phyloP scores from a whole-genome alignment of 2,329 filamentous ascomycete genomes.

The Magnaporthiopsis poae region DNA sequence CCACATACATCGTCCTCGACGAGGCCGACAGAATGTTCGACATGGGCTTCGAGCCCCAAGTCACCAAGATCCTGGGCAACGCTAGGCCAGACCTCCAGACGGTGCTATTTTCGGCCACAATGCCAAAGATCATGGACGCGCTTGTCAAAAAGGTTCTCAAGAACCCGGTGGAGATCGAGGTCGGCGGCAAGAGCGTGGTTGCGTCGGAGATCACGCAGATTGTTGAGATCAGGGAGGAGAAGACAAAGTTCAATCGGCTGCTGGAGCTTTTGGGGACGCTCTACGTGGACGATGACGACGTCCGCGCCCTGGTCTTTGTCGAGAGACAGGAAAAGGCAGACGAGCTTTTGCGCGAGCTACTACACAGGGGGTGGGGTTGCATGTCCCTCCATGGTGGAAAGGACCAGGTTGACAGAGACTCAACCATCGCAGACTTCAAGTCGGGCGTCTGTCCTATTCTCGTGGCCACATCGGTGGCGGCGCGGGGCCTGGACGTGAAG shows the following conservation, averaged over 20 bases:
- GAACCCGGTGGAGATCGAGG: constrained; percentile 80
- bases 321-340: constrained; percentile 87
- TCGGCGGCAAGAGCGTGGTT: constrained; percentile 78
- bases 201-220: constrained; percentile 89
- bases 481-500: constrained; percentile 89
- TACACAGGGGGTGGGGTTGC: constrained; percentile 78
- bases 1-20: constrained; percentile 90
- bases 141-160: constrained; percentile 79
- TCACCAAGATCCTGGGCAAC: constrained; percentile 90
- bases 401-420: constrained; percentile 86
- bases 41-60: constrained; percentile 97
- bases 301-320: constrained; percentile 81
- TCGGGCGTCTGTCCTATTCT: constrained; percentile 80
- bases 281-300: constrained; percentile 79
- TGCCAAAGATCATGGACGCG: constrained; percentile 85
- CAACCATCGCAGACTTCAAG: constrained; percentile 88
- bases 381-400: constrained; percentile 92
- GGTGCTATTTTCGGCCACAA: constrained; percentile 91
- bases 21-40: constrained; percentile 99
- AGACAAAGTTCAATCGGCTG: constrained; percentile 72
- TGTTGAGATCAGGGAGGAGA: constrained; percentile 76
- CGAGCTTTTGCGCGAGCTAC: constrained; percentile 64
- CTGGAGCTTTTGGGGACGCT: constrained; percentile 79
- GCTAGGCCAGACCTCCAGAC: constrained; percentile 88
- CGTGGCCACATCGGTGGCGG: constrained; percentile 89